Conservation (phyloP, 2,329 filamentous ascomycete species). For the Microthyrium microscopicum region DNA sequence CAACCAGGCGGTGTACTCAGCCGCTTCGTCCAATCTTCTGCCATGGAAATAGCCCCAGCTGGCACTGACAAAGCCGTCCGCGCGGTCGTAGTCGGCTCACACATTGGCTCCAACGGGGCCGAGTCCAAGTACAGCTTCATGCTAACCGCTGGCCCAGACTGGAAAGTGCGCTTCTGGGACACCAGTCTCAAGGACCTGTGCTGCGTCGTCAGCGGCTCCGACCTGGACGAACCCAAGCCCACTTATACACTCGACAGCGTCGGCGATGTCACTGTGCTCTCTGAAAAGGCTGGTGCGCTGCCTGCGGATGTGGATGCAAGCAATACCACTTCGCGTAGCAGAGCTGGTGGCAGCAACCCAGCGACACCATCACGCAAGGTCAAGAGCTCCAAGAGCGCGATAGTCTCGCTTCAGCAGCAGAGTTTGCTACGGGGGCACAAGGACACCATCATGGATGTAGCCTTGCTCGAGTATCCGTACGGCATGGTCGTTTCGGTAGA, state of each 20-base stretch:
- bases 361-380: conserved; percentile 14
- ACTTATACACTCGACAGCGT: conserved; percentile 38
- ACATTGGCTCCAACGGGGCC: conserved; percentile 50
- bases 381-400: conserved; percentile 30
- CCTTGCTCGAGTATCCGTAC: conserved; percentile 76
- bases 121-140: conserved; percentile 68
- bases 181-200: conserved; percentile 62
- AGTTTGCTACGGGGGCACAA: conserved; percentile 72
- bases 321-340: too few species aligned
- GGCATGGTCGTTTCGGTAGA: conserved; percentile 88
- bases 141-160: conserved; percentile 75
- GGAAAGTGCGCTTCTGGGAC: conserved; percentile 90
- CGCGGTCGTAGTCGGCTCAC: conserved; percentile 56
- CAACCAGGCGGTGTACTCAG: conserved; percentile 72
- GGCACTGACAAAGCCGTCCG: conserved; percentile 52
- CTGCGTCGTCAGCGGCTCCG: conserved; percentile 62
- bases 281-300: not conserved
- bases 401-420: conserved; percentile 79
- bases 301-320: conserved; percentile 9
- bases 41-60: conserved; percentile 21
- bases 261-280: conserved; percentile 5
- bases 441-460: conserved; percentile 75
- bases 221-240: conserved; percentile 53
- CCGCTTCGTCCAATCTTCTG: conserved; percentile 63
- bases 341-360: conserved; percentile 12